Evolutionary conservation across 2,329 filamentous ascomycete species (phyloP).

Genomic region (Fusarium nurragi): DNA sequence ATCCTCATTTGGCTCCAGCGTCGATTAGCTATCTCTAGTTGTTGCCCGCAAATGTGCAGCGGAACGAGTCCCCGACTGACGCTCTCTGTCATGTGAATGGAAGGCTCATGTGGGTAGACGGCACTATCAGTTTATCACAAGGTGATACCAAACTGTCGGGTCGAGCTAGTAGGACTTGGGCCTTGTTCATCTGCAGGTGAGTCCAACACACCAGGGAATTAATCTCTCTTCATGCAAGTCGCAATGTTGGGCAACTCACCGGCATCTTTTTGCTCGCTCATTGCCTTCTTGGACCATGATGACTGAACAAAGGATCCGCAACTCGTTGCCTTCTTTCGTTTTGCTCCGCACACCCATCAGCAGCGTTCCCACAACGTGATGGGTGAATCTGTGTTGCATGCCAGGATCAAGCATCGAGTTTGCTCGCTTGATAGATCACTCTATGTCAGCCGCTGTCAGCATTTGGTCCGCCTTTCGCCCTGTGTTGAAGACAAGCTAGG

Average conservation of each 20-base stretch:
- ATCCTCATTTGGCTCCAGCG: background rate
- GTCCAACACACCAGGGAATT: constrained; percentile 22
- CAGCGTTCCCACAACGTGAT: background rate
- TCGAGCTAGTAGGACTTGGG: constrained; percentile 19
- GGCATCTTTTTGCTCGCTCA: constrained; percentile 12
- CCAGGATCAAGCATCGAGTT: constrained; percentile 22
- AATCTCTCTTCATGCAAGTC: constrained; percentile 21
- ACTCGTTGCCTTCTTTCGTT: background rate
- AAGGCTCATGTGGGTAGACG: constrained; percentile 33
- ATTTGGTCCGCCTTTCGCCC: background rate
- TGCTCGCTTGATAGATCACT: constrained; percentile 27
- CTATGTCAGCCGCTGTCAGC: constrained; percentile 8
- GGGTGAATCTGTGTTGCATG: constrained; percentile 6
- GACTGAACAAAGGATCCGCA: constrained; percentile 12
- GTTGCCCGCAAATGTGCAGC: constrained; percentile 19
- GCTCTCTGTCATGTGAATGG: constrained; percentile 43
- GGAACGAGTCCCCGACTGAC: constrained; percentile 34
- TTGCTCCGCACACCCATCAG: constrained; percentile 10
- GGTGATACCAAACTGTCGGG: constrained; percentile 44
- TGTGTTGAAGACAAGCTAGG: constrained; percentile 8
- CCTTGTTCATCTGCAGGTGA: constrained; percentile 12
- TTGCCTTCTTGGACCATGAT: constrained; percentile 8
- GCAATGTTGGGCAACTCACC: constrained; percentile 17
- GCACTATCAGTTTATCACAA: constrained; percentile 23
- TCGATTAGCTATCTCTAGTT: background rate